phyloP scores from a whole-genome alignment of 176 grass and related monocot species.

The Urochloa ruziziensis region DNA sequence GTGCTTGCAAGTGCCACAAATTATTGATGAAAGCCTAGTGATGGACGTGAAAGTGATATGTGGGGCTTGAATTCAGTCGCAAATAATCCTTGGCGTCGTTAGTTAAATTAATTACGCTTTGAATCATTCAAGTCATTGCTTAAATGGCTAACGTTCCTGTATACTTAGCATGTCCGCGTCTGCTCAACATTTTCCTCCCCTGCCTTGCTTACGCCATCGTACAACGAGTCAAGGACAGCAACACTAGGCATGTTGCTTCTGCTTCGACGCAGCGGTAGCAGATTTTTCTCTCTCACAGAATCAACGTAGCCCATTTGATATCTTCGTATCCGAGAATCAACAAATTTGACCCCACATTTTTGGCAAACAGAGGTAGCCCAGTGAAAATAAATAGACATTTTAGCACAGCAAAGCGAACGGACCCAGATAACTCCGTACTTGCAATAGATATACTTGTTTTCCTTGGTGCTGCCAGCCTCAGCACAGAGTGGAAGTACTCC shows the following conservation, averaged over 20 bases:
- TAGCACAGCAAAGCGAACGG: no score
- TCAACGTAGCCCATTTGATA: no score
- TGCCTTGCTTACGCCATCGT: not conserved
- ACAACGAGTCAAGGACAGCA: not conserved
- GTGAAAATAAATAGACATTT: no score
- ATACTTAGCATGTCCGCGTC: not conserved
- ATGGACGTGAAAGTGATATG: conserved; percentile 1
- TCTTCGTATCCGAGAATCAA: no score
- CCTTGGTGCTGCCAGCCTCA: conserved; percentile 16
- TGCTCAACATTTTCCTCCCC: not conserved
- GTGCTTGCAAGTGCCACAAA: conserved; percentile 10
- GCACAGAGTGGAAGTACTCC: no score
- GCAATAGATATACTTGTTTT: not conserved
- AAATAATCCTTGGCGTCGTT: not conserved
- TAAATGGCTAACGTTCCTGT: not conserved
- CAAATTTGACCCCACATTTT: no score
- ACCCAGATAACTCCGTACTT: not conserved
- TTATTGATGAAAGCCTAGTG: conserved; percentile 26
- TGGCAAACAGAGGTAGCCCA: no score
- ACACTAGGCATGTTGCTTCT: no score
- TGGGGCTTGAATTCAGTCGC: not conserved
- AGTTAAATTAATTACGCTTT: not conserved
- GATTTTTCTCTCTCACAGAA: no score
- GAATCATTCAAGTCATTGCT: not conserved
- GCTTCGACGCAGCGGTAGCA: no score